Evolutionary conservation across 306 rosid species (phyloP).

Genomic region (Trifolium repens): DNA sequence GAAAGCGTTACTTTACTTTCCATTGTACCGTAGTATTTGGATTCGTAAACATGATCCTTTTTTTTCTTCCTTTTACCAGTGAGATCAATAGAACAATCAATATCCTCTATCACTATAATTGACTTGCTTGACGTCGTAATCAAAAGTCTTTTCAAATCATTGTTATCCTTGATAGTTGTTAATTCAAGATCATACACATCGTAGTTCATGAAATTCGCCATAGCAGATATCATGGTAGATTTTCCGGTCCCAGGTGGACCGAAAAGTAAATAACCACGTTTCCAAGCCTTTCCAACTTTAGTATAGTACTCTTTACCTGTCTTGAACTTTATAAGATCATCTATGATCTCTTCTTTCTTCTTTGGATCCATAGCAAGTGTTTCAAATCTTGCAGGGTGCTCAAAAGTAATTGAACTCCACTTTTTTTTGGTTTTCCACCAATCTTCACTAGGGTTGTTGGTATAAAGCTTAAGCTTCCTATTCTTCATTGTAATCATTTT

Average conservation of each 20-base stretch:
- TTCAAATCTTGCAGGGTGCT: slow-evolving; percentile 62
- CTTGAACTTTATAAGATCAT: slow-evolving; percentile 53
- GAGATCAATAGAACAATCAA: slow-evolving; percentile 74
- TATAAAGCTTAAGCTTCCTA: background rate
- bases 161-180: slow-evolving; percentile 58
- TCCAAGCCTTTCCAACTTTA: slow-evolving; percentile 73
- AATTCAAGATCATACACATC: slow-evolving; percentile 71
- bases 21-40: background rate
- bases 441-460: background rate
- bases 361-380: slow-evolving; percentile 59
- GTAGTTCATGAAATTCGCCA: slow-evolving; percentile 60
- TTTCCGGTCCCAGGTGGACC: slow-evolving; percentile 82
- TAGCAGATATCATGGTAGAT: slow-evolving; percentile 69
- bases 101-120: slow-evolving; percentile 67
- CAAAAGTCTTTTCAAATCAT: slow-evolving; percentile 54
- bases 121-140: slow-evolving; percentile 52
- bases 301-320: slow-evolving; percentile 59
- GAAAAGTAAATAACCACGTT: slow-evolving; percentile 59
- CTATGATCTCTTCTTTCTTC: slow-evolving; percentile 52
- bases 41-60: background rate
- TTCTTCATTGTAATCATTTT: background rate
- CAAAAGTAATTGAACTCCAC: slow-evolving; percentile 60
- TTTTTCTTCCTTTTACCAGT: slow-evolving; percentile 58
- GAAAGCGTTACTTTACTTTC: slow-evolving; percentile 64
- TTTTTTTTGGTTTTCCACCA: background rate